These are phyloP conservation scores for Microglena sp. DNA, from an alignment of 139 green algal species.

Conservation along the genomic window DNA sequence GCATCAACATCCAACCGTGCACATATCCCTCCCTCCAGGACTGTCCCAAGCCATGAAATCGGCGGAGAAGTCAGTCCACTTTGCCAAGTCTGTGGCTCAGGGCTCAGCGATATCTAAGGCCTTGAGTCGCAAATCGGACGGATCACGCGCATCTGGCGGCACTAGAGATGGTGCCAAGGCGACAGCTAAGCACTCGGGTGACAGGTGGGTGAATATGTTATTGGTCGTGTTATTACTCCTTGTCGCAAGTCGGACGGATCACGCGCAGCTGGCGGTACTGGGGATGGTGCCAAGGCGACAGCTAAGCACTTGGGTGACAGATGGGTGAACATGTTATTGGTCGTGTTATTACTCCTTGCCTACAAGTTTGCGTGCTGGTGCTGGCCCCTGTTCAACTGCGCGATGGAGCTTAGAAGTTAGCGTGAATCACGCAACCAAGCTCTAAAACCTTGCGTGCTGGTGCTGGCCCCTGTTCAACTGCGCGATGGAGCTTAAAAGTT, in stretches of 20 bases:
- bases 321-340: neutral
- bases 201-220: neutral
- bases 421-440: too few species aligned
- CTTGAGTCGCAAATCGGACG: constrained; percentile 1
- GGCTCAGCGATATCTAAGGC: constrained; percentile 2
- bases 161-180: neutral
- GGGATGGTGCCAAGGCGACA: neutral
- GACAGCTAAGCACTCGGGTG: constrained; percentile 10
- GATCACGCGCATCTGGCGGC: neutral
- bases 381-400: too few species aligned
- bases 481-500: too few species aligned
- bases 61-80: constrained; percentile 42
- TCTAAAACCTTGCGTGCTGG: too few species aligned
- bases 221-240: too few species aligned
- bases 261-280: neutral
- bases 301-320: constrained; percentile 11
- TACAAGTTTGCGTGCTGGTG: neutral
- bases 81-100: constrained; percentile 22
- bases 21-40: too few species aligned
- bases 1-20: too few species aligned
- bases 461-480: too few species aligned
- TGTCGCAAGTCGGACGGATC: constrained; percentile 1
- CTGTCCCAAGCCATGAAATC: too few species aligned
- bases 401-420: too few species aligned
- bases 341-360: too few species aligned